Conservation (phyloP, 306 rosid genomes). For the Quercus ilex region DNA sequence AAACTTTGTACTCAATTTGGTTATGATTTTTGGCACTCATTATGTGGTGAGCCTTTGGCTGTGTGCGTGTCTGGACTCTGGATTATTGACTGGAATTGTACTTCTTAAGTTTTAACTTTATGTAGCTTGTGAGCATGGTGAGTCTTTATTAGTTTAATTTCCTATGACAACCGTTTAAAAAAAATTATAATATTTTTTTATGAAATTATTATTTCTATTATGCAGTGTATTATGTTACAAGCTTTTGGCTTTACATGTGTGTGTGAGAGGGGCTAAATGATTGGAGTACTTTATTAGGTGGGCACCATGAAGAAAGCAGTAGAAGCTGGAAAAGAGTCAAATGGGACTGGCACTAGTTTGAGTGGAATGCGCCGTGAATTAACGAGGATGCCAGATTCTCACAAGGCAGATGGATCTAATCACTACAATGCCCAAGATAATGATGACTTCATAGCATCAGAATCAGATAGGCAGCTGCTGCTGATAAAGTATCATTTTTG, state of each 20-base stretch:
- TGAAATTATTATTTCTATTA: neutral
- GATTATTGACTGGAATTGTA: no score
- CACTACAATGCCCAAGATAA: constrained; percentile 48
- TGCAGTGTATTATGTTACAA: neutral
- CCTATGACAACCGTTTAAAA: no score
- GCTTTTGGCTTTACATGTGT: constrained; percentile 6
- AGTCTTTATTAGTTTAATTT: no score
- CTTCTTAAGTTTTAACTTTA: no score
- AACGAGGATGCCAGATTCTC: constrained; percentile 77
- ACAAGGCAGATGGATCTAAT: constrained; percentile 50
- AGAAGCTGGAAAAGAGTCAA: constrained; percentile 55
- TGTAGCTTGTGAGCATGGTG: no score
- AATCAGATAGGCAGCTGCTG: constrained; percentile 93
- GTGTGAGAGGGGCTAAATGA: constrained; percentile 17
- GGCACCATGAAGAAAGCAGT: constrained; percentile 59
- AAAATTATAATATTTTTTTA: neutral
- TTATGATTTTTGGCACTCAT: neutral
- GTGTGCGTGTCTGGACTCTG: no score
- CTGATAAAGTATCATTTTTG: constrained; percentile 65
- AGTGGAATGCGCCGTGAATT: constrained; percentile 77
- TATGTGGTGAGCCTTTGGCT: neutral
- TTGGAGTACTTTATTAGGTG: constrained; percentile 47
- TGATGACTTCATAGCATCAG: constrained; percentile 84
- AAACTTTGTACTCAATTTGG: neutral
- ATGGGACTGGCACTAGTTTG: constrained; percentile 32